Evolutionary conservation across 148 eudicot genomes (phyloP), one percentile per base, ranked within the genome.

Genomic region (Rheum nobile): DNA sequence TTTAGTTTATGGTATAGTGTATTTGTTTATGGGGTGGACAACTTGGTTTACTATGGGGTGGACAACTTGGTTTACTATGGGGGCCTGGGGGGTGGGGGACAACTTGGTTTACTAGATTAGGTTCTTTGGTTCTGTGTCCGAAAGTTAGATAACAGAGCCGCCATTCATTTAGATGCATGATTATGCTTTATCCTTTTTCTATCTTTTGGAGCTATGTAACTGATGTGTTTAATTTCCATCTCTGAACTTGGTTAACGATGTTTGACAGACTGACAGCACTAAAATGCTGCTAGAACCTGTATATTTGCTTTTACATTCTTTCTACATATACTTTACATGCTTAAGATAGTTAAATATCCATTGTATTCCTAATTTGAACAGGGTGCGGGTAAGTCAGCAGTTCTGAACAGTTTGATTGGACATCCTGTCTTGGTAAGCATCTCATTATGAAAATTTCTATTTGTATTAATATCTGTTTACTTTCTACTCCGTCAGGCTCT

Each of bases 311-410:
- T 32, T 55, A 24, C 43, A 8, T 41, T 24, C 12, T 24, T 55
- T 55, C 29, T 55, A 48, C 22, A 16, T n/a, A 48, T 48, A n/a
- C 22, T 34, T 34, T 32, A 63, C 44, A 24, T 55, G 41, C 46
- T 8, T 24, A 10, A 52, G 17, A 55, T 55, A 55, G 31, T 55
- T 6, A 55, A 6, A 65, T 29, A 61, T 61, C 19, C 35, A 28
- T 28, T 12, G 3, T 10, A 12, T 67, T 1, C 57, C 26, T 57
- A 29, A 31, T 46, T 75, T 75, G 43, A 77, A 63, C 90, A 95
- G 98, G 96, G 98, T 83, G 96, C 97, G 11, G 98, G 98, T 47
- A 95, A 95, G 84, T 90, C 96, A 75, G 97, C 97, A 76, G 97
- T 90, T 12, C 77, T 91, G 85, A 95, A 93, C 86, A 93, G 98